These are phyloP conservation scores for Scenedesmus sp. DNA, from an alignment of 163 green algal species.

Conservation along the genomic window DNA sequence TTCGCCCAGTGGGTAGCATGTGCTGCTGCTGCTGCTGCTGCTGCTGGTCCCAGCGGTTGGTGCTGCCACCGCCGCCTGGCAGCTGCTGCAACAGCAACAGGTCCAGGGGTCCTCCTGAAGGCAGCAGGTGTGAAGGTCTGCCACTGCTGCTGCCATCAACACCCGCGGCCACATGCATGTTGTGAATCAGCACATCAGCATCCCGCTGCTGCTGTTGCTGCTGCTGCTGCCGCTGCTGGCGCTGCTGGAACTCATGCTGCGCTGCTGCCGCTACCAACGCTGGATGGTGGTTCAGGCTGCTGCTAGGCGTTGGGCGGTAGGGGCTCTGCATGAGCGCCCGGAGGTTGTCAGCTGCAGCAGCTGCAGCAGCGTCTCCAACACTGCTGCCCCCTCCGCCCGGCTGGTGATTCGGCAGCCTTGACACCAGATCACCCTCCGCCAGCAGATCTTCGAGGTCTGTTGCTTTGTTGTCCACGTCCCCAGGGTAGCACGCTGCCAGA, in stretches of 20 bases:
- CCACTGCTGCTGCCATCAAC: not conserved
- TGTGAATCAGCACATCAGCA: not conserved
- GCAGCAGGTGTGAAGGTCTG: not conserved
- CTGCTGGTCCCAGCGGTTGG: not conserved
- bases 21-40: slow-evolving; percentile 21
- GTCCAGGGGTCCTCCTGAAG: not conserved
- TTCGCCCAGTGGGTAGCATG: not conserved
- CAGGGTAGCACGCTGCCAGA: not conserved
- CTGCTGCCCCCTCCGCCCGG: not conserved
- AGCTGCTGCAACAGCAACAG: not conserved
- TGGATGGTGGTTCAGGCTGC: not conserved
- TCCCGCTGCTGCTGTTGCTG: not conserved
- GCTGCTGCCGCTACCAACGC: not conserved
- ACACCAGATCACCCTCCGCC: not conserved
- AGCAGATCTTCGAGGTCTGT: not conserved
- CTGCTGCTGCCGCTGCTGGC: not conserved
- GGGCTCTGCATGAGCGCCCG: not conserved
- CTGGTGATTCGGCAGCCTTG: not conserved
- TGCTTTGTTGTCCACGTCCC: not conserved
- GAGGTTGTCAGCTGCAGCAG: not conserved
- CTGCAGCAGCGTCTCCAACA: slow-evolving; percentile 10
- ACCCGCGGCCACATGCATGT: not conserved
- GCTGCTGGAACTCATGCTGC: not conserved
- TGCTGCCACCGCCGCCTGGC: not conserved
- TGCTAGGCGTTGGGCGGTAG: not conserved